Base-by-base conservation (phyloP, 2,329 filamentous ascomycete genomes). In the Ophiostoma piceae region DNA sequence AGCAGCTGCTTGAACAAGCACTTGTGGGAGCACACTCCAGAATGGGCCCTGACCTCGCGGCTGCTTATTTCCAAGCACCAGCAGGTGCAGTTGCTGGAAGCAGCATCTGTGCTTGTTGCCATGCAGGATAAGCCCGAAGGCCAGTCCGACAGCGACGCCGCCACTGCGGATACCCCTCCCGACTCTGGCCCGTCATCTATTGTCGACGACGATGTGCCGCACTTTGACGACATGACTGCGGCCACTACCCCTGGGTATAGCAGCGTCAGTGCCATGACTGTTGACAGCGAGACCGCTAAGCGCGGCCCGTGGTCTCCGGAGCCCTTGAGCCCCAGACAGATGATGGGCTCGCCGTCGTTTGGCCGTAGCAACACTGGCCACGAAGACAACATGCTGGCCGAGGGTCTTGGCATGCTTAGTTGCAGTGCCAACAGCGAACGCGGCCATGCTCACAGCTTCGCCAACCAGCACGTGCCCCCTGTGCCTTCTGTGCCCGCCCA, bases 1-100 rank as follows among this genome's bases (percentile, higher is more conserved):
- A 96, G 94, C 88, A 98, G 95, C 85, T 99, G 95, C 88, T 88
- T 99, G 85, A 96, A 92, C 80, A 99, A 98, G 88, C 95, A 99
- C 89, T 90, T 97, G 95, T 99, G 95, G 95, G 95, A 99, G 83
- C 95, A 99, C 82, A 96, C 96, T 79, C 94, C 95, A 75, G 92
- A 97, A 83, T 99, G 95, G 95, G 92, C 94, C 68, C 90, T 90
- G 79, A 99, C 95, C 70, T 98, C 95, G 75, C 98, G 98, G 82
- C 85, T 98, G 78, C 89, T 98, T 78, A 98, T 99, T 76, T 98
- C 94, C 76, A 99, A 99, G 85, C 95, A 99, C 80, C 95, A 99
- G 82, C 95, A 99, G 83, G 95, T 99, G 68, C 95, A 99, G 80
- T 86, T 99, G 72, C 87, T 99, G 71, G 95, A 99, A 81, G 95